Evolutionary conservation across 192 early-diverging fungal genomes (phyloP), one percentile per base, ranked within the genome.

Genomic region (Coemansia sp.): DNA sequence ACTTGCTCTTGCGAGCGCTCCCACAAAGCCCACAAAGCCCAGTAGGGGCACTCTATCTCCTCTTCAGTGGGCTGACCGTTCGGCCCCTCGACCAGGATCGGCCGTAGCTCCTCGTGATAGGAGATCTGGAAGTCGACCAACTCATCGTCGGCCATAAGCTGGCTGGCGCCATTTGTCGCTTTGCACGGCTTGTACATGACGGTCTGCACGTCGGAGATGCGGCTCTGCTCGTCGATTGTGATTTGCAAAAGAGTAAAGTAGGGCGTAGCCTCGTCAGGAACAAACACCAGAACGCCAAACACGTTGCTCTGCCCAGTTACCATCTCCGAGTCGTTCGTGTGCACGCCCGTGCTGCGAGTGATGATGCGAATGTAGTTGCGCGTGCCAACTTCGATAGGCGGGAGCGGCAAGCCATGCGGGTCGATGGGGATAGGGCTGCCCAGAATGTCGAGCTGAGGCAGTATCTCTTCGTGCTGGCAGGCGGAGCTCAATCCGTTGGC

Each of bases 11-110:
- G 70, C 9, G 59, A 58, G 4, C 80, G 71, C 39, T 74, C 72
- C 80, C 80, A 83, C 59, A 83, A 72, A 14, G 80, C 80, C 80
- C 77, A 80, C 48, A 80, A 59, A 20, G 77, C 66, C 72, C 77
- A 80, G 41, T 79, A 73, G 1, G 67, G 42, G 36, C 68, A 62
- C 35, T 43, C 21, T 0, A 37, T 57, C n/a, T 66, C 72, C 38
- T 69, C 72, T 25, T 66, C 58, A 20, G 53, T 39, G 0, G 61
- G 37, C 55, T 70, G 70, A 16, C 76, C 71, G 21, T 43, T 59
- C 0, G 69, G 65, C 6, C 65, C 69, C 37, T 71, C 75, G 6
- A 65, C 64, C 16, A 77, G 50, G 36, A 26, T 59, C 43, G 66
- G 8, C 55, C 55, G 57, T 18, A 67, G 18, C 35, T 73, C 72